Evolutionary conservation across 805 yeast genomes (phyloP), one percentile per base, ranked within the genome.

Genomic region (Metschnikowia sp.): DNA sequence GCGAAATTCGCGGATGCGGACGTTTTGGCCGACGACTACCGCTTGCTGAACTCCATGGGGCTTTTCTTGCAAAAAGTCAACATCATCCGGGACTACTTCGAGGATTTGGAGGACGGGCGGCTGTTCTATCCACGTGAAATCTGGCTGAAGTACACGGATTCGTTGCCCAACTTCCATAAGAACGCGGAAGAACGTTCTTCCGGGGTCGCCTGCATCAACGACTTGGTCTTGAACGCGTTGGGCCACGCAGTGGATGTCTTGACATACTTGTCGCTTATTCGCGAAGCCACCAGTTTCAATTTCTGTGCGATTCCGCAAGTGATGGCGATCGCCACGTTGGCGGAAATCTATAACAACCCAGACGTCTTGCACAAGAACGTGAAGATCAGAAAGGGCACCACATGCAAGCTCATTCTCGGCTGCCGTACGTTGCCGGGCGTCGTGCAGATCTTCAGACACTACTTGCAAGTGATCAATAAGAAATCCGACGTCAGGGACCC

Each of bases 251-350:
- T 78, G 44, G 94, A 88, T 60, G 86, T 83, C 30, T 75, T 94
- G 57, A 77, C 78, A 43, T 94, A 87, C 64, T 75, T 94, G 47
- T 78, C 92, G 13, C 74, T 83, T 51, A 79, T 94, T 42, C 78
- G 78, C 49, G 99, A 94, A 63, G 87, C 85, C 50, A 81, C 96
- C 1, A 70, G 84, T 42, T 94, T 89, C 74, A 86, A 83, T 58
- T 94, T 94, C 74, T 91, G 97, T 72, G 88, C 97, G 10, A 94
- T 94, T 62, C 99, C 99, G 15, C 99, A 94, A 71, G 97, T 92
- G 15, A 94, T 94, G 99, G 97, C 98, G 33, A 86, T 94, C 65
- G 97, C 99, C 12, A 89, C 98, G 1, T 76, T 94, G 57, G 89
- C 92, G 19, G 74, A 84, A 44, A 86, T 94, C 32, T 91, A 86